phyloP scores from a whole-genome alignment of 129 eudicot species.

The Cynara cardunculus region DNA sequence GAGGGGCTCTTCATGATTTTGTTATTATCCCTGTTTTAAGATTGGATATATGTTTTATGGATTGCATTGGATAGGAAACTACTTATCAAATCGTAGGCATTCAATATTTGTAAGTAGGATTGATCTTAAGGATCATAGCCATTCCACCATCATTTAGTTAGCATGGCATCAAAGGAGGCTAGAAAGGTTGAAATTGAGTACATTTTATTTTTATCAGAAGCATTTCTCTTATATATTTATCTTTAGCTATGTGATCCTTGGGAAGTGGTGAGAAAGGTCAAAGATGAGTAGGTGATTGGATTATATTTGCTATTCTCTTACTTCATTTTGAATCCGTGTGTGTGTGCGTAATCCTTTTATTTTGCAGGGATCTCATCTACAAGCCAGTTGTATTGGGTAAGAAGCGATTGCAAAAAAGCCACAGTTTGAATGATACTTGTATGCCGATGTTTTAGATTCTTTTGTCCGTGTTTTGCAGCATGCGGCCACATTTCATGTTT shows the following conservation, averaged over 20 bases:
- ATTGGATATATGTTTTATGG: not conserved
- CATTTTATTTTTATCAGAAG: not conserved
- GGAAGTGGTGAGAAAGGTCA: not conserved
- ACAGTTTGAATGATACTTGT: conserved; percentile 4
- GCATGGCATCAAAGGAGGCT: conserved; percentile 8
- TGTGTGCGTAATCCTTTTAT: not conserved
- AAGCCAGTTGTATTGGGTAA: conserved; percentile 71
- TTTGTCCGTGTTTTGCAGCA: conserved; percentile 39
- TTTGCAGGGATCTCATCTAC: conserved; percentile 58
- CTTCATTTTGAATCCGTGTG: not conserved
- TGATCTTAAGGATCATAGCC: not conserved
- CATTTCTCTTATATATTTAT: not conserved
- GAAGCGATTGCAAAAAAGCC: conserved; percentile 17
- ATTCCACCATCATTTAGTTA: not conserved
- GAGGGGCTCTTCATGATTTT: not conserved
- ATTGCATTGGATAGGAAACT: not conserved
- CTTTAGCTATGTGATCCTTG: not conserved
- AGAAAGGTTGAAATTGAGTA: not conserved
- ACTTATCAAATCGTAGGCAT: not conserved
- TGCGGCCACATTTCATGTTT: conserved; percentile 75
- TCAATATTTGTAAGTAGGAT: not conserved
- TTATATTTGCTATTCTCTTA: not conserved
- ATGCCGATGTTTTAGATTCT: not conserved
- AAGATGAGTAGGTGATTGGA: not conserved
- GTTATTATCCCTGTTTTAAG: not conserved